Percentiles rank a stretch among this genome's conserved stretches.
phyloP scores from a whole-genome alignment of 345 rosid species.

The Laguncularia racemosa region DNA sequence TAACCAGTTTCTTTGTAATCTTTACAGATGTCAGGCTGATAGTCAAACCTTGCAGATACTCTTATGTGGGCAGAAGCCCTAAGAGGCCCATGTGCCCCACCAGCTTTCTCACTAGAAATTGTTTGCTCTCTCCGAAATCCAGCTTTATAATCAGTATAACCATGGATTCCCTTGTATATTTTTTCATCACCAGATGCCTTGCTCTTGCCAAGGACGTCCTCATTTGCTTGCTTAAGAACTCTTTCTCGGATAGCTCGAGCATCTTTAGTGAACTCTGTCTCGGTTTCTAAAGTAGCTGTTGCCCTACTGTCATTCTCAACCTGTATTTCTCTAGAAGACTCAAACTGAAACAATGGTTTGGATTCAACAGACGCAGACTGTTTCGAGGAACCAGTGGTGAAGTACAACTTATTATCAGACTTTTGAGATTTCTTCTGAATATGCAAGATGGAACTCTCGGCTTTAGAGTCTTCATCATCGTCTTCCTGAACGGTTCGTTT shows the following conservation, averaged over 20 bases:
- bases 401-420: slow-evolving; percentile 51
- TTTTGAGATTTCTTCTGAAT: slow-evolving; percentile 43
- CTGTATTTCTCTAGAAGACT: slow-evolving; percentile 84
- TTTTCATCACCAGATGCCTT: slow-evolving; percentile 43
- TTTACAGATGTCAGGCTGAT: slow-evolving; percentile 86
- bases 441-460: slow-evolving; percentile 35
- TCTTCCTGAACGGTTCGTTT: slow-evolving; percentile 41
- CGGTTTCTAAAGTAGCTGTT: slow-evolving; percentile 79
- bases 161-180: slow-evolving; percentile 71
- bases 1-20: slow-evolving; percentile 95
- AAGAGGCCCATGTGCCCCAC: slow-evolving; percentile 85
- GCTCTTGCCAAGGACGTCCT: slow-evolving; percentile 54
- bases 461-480: slow-evolving; percentile 42
- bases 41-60: slow-evolving; percentile 85
- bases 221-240: slow-evolving; percentile 62
- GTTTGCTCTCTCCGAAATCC: slow-evolving; percentile 90
- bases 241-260: slow-evolving; percentile 82
- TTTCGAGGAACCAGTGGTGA: slow-evolving; percentile 60
- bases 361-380: slow-evolving; percentile 18
- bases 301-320: slow-evolving; percentile 79
- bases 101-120: slow-evolving; percentile 85
- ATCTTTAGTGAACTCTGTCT: slow-evolving; percentile 72
- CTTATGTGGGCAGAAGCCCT: slow-evolving; percentile 94
- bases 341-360: slow-evolving; percentile 48
- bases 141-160: slow-evolving; percentile 82